Evolutionary conservation across 2,329 filamentous ascomycete species (phyloP).

Genomic region (Cladosporium sp.): DNA sequence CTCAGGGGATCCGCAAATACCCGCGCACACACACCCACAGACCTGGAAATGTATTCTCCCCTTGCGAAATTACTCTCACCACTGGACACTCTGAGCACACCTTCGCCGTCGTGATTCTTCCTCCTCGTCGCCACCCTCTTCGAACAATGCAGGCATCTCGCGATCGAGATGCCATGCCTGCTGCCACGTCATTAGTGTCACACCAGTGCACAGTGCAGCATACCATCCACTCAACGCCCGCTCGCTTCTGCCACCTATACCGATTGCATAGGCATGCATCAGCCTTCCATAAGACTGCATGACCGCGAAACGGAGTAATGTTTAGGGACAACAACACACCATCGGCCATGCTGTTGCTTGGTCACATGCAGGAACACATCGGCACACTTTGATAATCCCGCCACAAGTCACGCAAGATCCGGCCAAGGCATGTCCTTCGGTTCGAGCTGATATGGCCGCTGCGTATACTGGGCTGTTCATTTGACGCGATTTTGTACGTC

Average conservation of each 20-base stretch:
- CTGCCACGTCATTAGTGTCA: conserved; percentile 6
- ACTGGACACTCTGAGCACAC: not conserved
- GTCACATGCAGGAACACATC: not conserved
- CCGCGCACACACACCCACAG: conserved; percentile 8
- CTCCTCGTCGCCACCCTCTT: not conserved
- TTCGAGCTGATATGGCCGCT: not conserved
- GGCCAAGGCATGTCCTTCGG: not conserved
- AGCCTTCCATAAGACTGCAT: not conserved
- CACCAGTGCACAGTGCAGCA: conserved; percentile 2
- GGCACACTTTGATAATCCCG: not conserved
- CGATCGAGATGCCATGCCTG: conserved; percentile 2
- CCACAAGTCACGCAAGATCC: not conserved
- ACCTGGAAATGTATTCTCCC: not conserved
- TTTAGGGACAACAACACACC: not conserved
- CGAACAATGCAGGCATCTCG: not conserved
- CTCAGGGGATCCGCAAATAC: conserved; percentile 18
- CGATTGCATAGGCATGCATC: not conserved
- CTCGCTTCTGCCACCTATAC: not conserved
- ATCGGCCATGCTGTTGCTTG: not conserved
- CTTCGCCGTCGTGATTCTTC: not conserved
- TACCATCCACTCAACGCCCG: not conserved
- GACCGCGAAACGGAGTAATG: not conserved
- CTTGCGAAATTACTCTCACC: not conserved
- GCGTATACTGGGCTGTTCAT: not conserved
- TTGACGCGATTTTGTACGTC: not conserved